phyloP scores from a whole-genome alignment of 805 yeast species.

The Kurtzmaniella cleridarum region DNA sequence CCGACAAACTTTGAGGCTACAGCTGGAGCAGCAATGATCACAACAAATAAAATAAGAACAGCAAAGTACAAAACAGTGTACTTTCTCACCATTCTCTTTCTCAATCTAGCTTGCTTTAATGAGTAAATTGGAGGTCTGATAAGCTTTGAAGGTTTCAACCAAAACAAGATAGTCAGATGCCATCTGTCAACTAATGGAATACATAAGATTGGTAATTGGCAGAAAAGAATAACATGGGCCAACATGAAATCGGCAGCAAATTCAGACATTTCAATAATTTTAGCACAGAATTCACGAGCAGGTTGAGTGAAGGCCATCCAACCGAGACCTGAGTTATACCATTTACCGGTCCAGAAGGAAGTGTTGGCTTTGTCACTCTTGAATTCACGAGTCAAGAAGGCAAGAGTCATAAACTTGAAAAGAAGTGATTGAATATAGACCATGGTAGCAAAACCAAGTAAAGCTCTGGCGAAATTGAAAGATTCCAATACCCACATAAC shows the following conservation, averaged over 20 bases:
- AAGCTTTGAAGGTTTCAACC: conserved; percentile 96
- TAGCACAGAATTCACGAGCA: conserved; percentile 89
- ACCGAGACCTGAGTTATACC: conserved; percentile 95
- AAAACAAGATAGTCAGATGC: conserved; percentile 97
- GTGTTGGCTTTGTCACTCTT: conserved; percentile 92
- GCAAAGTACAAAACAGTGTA: conserved; percentile 77
- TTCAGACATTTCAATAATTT: conserved; percentile 88
- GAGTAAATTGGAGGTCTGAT: conserved; percentile 98
- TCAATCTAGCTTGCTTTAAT: conserved; percentile 88
- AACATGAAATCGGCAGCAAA: conserved; percentile 95
- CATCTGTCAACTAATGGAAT: conserved; percentile 91
- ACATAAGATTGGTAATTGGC: conserved; percentile 80
- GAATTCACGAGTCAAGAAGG: conserved; percentile 88
- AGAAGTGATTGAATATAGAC: conserved; percentile 82
- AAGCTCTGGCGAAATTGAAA: conserved; percentile 80
- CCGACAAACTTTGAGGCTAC: conserved; percentile 57
- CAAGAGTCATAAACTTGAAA: conserved; percentile 76
- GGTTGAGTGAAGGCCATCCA: conserved; percentile 95
- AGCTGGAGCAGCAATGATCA: conserved; percentile 87
- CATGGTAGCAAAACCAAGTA: conserved; percentile 80
- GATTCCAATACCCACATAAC: conserved; percentile 97
- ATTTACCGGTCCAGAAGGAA: conserved; percentile 99
- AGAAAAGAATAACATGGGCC: conserved; percentile 83
- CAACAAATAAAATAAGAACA: conserved; percentile 65
- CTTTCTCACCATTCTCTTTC: conserved; percentile 96